Evolutionary conservation across 2,329 filamentous ascomycete genomes (phyloP), one percentile per base, ranked within the genome.

Genomic region (Paracoccidioides lutzii): DNA sequence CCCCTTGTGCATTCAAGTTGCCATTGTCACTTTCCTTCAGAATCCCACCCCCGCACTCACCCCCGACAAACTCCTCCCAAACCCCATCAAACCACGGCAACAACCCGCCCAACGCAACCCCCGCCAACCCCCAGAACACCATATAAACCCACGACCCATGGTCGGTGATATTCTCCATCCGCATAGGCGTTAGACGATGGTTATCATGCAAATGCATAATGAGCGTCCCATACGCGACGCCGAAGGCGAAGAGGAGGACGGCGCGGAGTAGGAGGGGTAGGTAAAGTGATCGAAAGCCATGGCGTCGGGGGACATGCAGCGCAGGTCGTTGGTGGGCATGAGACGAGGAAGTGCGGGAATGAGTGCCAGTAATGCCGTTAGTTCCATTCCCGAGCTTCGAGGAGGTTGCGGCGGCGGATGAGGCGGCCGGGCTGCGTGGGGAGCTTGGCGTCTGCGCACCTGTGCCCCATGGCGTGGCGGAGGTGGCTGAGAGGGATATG

Each of bases 41-140:
- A 12, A 69, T 65, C 37, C 66, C 65, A 5, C 66, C 65, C 12
- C 68, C 68, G 14, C 8, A n/a, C n/a, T 66, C 65, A 5, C 65
- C 65, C 10, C 68, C 68, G 44, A 77, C 72, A 6, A 74, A 69
- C 45, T 78, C 74, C 58, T 85, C 82, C 81, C 87, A 93, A 8
- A 90, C 69, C 9, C 79, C 75, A 68, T 98, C 93, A 22, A 95
- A 80, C 80, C 85, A 91, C 1, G 93, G 93, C 56, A 97, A 73
- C 52, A 94, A 71, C 56, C 83, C 85, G 5, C 93, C 93, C 30
- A 96, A 73, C 0, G 80, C 76, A 4, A 95, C 81, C 14, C 90
- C 90, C 0, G 85, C 83, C 8, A 85, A 63, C 0, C 90, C 93
- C 91, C 93, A 98, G 59, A 87, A 84, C 0, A 77, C 73, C 55